Evolutionary conservation across 306 rosid species (phyloP), one percentile per base, ranked within the genome.

Genomic region (Sophora flavescens): DNA sequence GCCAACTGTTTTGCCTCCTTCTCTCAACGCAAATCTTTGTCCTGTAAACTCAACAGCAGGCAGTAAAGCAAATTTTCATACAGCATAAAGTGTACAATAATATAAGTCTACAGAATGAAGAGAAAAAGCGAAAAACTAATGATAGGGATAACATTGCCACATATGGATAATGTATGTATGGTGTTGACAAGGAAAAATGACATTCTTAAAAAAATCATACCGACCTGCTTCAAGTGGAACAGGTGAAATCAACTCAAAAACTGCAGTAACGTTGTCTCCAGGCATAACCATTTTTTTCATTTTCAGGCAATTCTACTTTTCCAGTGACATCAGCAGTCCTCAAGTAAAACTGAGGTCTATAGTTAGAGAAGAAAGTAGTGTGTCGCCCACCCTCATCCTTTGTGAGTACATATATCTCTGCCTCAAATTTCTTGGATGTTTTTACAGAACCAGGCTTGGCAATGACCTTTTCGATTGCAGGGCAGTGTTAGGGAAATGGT

Each of bases 351-450:
- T 92, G 99, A 87, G 99, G 98, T 75, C 76, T 91, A 62, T 96
- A 96, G 89, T 96, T 96, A 59, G 99, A 96, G 85, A 92, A 88
- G 87, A 96, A 96, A 47, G 96, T 97, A 12, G 99, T 96, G 79
- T 96, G 98, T 56, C 99, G 96, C 38, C 99, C 98, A 70, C 99
- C 99, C 91, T 96, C 99, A 41, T 91, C 99, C 85, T 96, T 96
- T 70, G 99, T 90, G 75, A 96, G 98, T 11, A 92, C 97, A 36
- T 96, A 96, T 75, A 92, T 96, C 85, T 96, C 99, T 32, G 98
- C 99, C 88, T 92, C 99, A 80, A 96, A 96, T 73, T 63, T 92
- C 80, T 89, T 96, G 87, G 54, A 90, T 68, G 97, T 79, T 85
- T 96, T 96, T 51, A 91, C 47, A 77, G 88, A 70, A 83, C 93